Base-by-base conservation (phyloP, 352 stramenopile genomes). In the Peronospora destructor region DNA sequence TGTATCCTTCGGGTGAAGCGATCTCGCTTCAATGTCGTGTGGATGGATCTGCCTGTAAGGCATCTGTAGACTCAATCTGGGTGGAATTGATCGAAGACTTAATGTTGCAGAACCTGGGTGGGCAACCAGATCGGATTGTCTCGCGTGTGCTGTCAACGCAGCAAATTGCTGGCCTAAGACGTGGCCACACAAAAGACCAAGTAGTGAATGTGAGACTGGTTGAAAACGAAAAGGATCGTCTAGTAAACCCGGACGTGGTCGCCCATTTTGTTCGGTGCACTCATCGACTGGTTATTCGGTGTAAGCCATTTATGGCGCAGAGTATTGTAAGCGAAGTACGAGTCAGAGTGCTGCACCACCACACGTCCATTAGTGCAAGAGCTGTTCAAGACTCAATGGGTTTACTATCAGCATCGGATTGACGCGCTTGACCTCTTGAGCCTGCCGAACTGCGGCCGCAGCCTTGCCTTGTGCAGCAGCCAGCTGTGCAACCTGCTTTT, bases 401-500 rank as follows among this genome's bases (percentile, higher is more conserved):
- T 21, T 21, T 21, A 21, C 19, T 21, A 21, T 21, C 19, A 21
- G 3, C 19, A 21, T 21, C 3, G 19, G 19, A 21, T 21, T 21
- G 19, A 21, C 19, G 19, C 19, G 19, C 19, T 21, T 21, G 19
- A 3, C 19, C 19, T 21, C 19, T 21, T 21, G 19, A 3, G 19
- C 19, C 19, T 3, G 19, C 19, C 19, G 19, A 1, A 21, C 19
- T 21, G 19, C 19, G 3, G 19, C 19, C 19, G 19, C 19, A 21
- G 19, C 19, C 19, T 21, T 21, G 19, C 19, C 19, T 3, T 21
- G 19, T 21, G 19, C 19, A 21, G 19, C 19, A 21, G 19, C 3
- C 19, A 21, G 19, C 3, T 21, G 19, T 21, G 19, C 19, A 21
- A 79, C 68, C 45, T 75, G 61, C 36, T 74, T 77, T 43, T 82